Conservation (phyloP, 1,284 basidiomycete species). For the Cutaneotrichosporon cavernicola region DNA sequence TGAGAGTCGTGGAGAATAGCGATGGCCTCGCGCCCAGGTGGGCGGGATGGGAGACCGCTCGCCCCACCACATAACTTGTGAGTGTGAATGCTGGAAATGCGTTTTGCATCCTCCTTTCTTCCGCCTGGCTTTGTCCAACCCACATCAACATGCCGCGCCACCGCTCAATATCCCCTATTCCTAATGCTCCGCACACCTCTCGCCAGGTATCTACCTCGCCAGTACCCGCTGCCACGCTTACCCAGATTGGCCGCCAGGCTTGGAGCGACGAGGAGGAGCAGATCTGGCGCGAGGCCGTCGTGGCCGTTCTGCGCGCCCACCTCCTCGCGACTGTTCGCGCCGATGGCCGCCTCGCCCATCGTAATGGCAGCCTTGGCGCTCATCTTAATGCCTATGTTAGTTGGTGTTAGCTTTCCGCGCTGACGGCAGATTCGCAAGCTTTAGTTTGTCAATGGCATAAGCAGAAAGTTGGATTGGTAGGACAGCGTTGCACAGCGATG, state of each 20-base stretch:
- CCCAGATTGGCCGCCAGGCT: neutral
- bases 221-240: neutral
- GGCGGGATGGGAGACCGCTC: too few species aligned
- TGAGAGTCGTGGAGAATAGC: too few species aligned
- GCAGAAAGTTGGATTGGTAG: neutral
- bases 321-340: conserved; percentile 25
- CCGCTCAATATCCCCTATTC: too few species aligned
- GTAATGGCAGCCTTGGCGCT: conserved; percentile 26
- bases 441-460: neutral
- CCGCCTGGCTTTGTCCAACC: too few species aligned
- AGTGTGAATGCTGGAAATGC: too few species aligned
- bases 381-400: conserved; percentile 36
- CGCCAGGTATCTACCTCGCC: neutral
- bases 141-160: too few species aligned
- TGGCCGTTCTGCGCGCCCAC: conserved; percentile 16
- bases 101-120: too few species aligned
- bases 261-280: conserved; percentile 35
- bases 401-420: conserved; percentile 20
- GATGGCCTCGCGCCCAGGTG: too few species aligned
- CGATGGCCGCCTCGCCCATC: conserved; percentile 33
- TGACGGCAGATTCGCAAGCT: conserved; percentile 15
- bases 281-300: conserved; percentile 28
- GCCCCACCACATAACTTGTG: too few species aligned
- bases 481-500: neutral
- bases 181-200: neutral